Conservation (phyloP, 331 rosid species). For the Erythrophleum ivorense region DNA sequence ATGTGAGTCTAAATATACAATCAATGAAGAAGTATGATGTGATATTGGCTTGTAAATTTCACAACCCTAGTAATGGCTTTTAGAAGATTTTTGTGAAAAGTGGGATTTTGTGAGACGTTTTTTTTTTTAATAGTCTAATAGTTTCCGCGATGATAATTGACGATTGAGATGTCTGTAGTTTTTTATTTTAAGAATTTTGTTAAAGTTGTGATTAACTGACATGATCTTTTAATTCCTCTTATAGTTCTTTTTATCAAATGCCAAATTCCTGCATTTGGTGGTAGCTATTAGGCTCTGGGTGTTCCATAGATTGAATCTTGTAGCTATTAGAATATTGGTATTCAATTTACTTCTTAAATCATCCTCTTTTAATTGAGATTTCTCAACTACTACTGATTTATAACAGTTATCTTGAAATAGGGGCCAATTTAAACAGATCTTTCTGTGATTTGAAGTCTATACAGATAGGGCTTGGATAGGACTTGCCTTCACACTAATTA, state of each 20-base stretch:
- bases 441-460: not conserved
- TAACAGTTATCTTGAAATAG: not conserved
- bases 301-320: not conserved
- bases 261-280: not conserved
- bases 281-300: not conserved
- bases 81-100: slow-evolving; percentile 3
- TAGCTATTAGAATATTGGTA: not conserved
- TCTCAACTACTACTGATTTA: slow-evolving; percentile 2
- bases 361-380: slow-evolving; percentile 9
- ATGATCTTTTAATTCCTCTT: not conserved
- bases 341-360: not conserved
- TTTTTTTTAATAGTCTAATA: not conserved
- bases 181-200: not conserved
- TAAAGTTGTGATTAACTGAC: not conserved
- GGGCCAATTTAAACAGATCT: not conserved
- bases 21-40: slow-evolving; percentile 14
- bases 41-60: slow-evolving; percentile 16
- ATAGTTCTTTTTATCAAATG: not conserved
- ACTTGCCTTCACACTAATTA: slow-evolving; percentile 1
- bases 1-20: not conserved
- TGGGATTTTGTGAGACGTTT: slow-evolving; percentile 4
- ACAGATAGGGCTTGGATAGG: not conserved
- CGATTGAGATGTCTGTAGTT: slow-evolving; percentile 3
- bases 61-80: not conserved
- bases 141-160: not conserved